Evolutionary conservation across 805 yeast species (phyloP), one percentile per base, ranked within the genome.

Genomic region (Teunomyces funiuensis): DNA sequence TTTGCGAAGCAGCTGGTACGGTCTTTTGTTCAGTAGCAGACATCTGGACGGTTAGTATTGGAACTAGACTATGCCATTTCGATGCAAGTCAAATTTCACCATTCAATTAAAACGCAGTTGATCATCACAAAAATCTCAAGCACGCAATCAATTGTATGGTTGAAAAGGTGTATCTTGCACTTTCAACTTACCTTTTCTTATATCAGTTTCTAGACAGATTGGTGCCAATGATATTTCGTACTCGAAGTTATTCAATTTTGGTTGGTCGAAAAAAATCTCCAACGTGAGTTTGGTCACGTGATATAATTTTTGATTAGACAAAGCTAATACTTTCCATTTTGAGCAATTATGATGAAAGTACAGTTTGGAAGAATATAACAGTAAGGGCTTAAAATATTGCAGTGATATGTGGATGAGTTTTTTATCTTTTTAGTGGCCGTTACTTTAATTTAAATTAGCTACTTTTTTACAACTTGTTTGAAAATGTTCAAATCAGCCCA

Each of bases 1-100:
- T 75, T 60, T 74, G 79, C 37, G 82, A 77, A 39, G 82, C 70
- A 23, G 73, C 58, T 33, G 54, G 40, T 45, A 69, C 57, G 30
- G 50, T 53, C 49, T 59, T 61, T 53, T 64, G 64, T 54, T 65
- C 69, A 41, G 67, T 53, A 38, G 68, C 51, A 37, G 63, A 51
- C 64, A 59, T 36, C 28, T 38, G 26, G 28, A 8, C 15, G 16
- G 44, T 36, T 36, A 36, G 37, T 28, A 36, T 30, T 31, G 30
- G 6, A 14, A 14, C 11, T 13, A 13, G n/a, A 7, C 14, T 6
- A 13, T 18, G 34, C 10, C n/a, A n/a, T n/a, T 6, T 16, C 28
- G 40, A 27, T 18, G 13, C 6, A 18, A 16, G 14, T 19, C 29
- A 15, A 13, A 11, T 13, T 14, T 22, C 15, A 15, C 37, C 30